Percentiles rank a stretch among this genome's conserved stretches.
phyloP scores from a whole-genome alignment of 176 grass and related monocot species.

The Rhynchospora breviuscula region DNA sequence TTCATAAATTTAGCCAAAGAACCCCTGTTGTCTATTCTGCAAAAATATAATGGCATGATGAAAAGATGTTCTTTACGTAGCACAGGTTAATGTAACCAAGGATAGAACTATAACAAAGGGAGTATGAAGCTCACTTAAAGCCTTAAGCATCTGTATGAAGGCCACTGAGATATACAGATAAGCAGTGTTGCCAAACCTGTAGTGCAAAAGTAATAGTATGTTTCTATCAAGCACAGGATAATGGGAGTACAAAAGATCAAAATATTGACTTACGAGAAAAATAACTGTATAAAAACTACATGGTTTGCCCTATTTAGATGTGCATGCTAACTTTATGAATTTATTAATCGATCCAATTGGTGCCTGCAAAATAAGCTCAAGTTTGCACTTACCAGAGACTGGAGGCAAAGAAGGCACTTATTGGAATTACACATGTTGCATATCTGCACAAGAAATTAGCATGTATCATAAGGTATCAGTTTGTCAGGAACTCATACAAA shows the following conservation, averaged over 20 bases:
- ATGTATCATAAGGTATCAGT: conserved; percentile 6
- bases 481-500: neutral
- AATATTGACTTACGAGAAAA: neutral
- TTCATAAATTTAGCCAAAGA: no score
- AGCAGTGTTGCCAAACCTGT: conserved; percentile 98
- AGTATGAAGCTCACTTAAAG: conserved; percentile 72
- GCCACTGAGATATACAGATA: conserved; percentile 97
- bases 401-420: conserved; percentile 96
- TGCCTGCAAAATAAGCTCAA: neutral
- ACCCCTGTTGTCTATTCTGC: neutral
- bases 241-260: neutral
- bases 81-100: neutral
- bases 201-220: conserved; percentile 15
- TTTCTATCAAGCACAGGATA: conserved; percentile 3
- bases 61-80: conserved; percentile 17
- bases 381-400: conserved; percentile 82
- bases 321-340: neutral
- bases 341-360: neutral
- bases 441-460: conserved; percentile 58
- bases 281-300: neutral
- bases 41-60: neutral
- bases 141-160: conserved; percentile 99
- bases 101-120: neutral
- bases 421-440: conserved; percentile 93
- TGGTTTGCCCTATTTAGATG: neutral